Percentiles rank a stretch among this genome's conserved stretches.
These are phyloP conservation scores for Neopestalotiopsis clavispora DNA, from an alignment of 2,329 filamentous ascomycete genomes.

Conservation along the genomic window DNA sequence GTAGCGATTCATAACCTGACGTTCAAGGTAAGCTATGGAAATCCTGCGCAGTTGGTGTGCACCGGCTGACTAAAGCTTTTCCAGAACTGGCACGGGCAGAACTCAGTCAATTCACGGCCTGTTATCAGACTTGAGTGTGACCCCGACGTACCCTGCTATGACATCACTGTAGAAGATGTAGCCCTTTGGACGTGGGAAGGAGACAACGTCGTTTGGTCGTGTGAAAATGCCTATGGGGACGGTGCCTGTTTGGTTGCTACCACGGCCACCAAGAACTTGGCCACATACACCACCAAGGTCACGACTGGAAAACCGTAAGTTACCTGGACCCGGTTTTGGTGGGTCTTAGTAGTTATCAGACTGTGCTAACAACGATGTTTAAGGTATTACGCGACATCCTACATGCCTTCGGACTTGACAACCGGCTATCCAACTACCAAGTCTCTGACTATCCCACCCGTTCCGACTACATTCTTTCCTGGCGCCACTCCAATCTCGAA, in stretches of 20 bases:
- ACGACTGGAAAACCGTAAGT: not conserved
- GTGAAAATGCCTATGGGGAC: not conserved
- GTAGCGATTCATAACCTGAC: conserved; percentile 57
- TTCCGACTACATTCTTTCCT: not conserved
- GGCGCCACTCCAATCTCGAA: not conserved
- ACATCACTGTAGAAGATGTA: conserved; percentile 1
- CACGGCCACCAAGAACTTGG: not conserved
- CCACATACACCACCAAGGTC: not conserved
- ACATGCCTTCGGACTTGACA: conserved; percentile 3
- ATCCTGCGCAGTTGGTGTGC: not conserved
- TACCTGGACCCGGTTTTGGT: too few relatives aligned
- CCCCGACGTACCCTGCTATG: not conserved
- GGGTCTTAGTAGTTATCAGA: too few relatives aligned
- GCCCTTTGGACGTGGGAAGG: conserved; percentile 1
- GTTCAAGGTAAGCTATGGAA: conserved; percentile 31
- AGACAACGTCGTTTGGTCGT: not conserved
- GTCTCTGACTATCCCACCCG: not conserved
- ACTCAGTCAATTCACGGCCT: not conserved
- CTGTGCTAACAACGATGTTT: too few relatives aligned
- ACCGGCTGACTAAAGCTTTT: not conserved
- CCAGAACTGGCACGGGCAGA: not conserved
- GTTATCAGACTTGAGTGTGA: not conserved
- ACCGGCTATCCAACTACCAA: not conserved
- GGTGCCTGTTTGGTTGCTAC: not conserved
- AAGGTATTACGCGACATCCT: not conserved